Conservation (phyloP, 2,329 filamentous ascomycete species). For the Colletotrichum sojae region DNA sequence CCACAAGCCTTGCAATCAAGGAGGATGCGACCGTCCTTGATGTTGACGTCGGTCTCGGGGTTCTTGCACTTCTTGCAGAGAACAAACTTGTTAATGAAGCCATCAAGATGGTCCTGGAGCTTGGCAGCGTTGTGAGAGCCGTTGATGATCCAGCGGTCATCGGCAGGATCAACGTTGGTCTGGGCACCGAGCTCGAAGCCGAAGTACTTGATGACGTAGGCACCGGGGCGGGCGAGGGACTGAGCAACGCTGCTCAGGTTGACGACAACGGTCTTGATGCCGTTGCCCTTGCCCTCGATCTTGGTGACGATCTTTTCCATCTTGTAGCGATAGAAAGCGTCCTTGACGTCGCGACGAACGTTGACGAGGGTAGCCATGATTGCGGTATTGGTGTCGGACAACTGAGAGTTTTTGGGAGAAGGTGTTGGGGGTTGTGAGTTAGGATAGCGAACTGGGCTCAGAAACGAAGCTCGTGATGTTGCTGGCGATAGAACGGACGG, state of each 20-base stretch:
- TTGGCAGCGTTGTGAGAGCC: conserved; percentile 95
- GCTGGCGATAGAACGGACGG: conserved; percentile 29
- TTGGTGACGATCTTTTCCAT: conserved; percentile 99
- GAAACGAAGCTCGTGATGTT: conserved; percentile 45
- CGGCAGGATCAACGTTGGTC: conserved; percentile 96
- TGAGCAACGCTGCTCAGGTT: conserved; percentile 95
- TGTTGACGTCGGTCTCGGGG: conserved; percentile 94
- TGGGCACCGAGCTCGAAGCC: conserved; percentile 98
- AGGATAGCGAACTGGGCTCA: conserved; percentile 29
- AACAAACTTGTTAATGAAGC: conserved; percentile 98
- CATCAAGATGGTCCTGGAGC: conserved; percentile 97
- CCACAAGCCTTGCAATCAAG: conserved; percentile 99
- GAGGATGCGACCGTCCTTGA: conserved; percentile 93
- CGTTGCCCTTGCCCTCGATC: conserved; percentile 99
- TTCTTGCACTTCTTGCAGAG: conserved; percentile 99
- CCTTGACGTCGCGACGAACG: conserved; percentile 97
- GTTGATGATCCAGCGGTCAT: conserved; percentile 99
- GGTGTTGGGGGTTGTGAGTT: conserved; percentile 28
- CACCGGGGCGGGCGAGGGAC: conserved; percentile 90
- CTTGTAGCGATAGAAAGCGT: conserved; percentile 99
- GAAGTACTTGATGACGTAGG: conserved; percentile 99
- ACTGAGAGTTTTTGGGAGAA: conserved; percentile 24
- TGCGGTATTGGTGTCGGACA: conserved; percentile 58
- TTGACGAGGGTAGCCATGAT: conserved; percentile 94
- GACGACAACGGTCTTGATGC: conserved; percentile 98